Percentiles rank a stretch among this genome's conserved stretches.
Conservation (phyloP, 441 rosid species). For the Populus hybrid region DNA sequence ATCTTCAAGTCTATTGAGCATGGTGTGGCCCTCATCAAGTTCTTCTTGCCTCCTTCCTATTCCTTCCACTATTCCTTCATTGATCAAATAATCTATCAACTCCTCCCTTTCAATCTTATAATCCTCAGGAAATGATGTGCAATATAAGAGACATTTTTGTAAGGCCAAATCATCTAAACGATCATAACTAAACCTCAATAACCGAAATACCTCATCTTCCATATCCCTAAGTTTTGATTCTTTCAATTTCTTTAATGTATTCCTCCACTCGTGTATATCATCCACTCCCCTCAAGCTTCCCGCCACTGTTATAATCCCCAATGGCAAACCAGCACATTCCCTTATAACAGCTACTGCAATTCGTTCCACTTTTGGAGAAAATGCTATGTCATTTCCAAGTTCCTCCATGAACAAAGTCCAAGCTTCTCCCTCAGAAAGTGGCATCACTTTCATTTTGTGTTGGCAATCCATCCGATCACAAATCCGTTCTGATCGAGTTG, state of each 20-base stretch:
- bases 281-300: neutral
- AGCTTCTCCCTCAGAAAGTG: neutral
- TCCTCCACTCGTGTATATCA: neutral
- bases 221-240: neutral
- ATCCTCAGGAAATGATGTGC: neutral
- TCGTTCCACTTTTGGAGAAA: neutral
- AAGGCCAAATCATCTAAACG: neutral
- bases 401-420: neutral
- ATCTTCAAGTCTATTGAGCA: neutral
- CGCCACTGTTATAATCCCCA: neutral
- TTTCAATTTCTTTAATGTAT: neutral
- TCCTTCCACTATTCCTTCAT: neutral
- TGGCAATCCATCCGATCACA: neutral
- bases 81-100: too few species aligned
- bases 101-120: too few species aligned
- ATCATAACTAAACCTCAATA: neutral
- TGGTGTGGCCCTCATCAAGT: neutral
- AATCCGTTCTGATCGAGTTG: neutral
- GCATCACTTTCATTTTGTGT: neutral
- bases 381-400: neutral
- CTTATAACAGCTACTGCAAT: neutral
- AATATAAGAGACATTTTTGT: neutral
- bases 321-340: neutral
- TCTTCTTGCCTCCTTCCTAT: neutral
- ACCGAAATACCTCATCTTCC: neutral